Evolutionary conservation across 345 rosid species (phyloP), one percentile per base, ranked within the genome.

Genomic region (Murraya paniculata): DNA sequence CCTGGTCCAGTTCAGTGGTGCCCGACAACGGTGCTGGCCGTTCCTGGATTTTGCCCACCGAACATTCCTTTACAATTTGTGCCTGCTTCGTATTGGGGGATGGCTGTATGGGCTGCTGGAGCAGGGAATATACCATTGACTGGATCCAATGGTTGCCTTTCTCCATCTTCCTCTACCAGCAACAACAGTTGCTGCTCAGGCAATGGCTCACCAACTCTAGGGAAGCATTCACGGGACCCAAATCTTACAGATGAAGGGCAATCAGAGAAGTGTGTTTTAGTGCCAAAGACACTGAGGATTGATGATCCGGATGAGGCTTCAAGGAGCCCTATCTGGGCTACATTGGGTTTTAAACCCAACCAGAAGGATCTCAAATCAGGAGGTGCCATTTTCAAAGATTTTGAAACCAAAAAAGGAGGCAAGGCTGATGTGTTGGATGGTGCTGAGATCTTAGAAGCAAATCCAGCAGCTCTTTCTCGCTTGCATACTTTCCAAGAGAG

Each of bases 391-490:
- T 85, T 87, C 76, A 88, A 75, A 71, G 75, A 82, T 69, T 79
- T 79, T n/a, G 80, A 80, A 58, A 61, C 81, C 55, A 81, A 82
- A 84, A 77, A 71, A 16, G 84, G 78, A 38, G 82, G 80, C 30
- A 81, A 85, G 69, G 62, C 35, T 64, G 81, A 78, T 65, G 57
- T 50, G 70, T 33, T 68, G 25, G 87, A 87, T 45, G 79, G 84
- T 9, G 77, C 80, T 78, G 73, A 78, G 59, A 82, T 89, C 71
- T 75, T 88, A 80, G 90, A 88, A 83, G 91, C 88, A 71, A 91
- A 91, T 75, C 92, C 94, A 11, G 92, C 91, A 50, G 94, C 90
- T 38, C 89, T 89, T 68, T 91, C 92, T 78, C 88, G 90, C 30
- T 88, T 86, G 39, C 85, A 77, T 27, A 84, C 88, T 30, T 87